Evolutionary conservation across 2,329 filamentous ascomycete genomes (phyloP).

Genomic region (Penicillium sp.): DNA sequence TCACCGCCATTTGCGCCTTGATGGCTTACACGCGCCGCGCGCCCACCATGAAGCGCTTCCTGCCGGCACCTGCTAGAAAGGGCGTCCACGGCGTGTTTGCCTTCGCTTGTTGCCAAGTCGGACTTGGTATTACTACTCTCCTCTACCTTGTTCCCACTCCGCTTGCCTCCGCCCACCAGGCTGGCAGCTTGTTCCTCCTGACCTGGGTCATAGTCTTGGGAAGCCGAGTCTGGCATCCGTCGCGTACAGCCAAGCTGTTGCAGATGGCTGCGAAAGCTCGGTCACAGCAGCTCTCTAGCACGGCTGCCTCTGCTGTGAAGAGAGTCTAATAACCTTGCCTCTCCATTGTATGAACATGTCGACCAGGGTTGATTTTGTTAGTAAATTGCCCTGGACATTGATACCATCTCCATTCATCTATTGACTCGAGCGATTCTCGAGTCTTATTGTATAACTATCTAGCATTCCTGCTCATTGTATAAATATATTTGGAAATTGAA

Average conservation of each 20-base stretch:
- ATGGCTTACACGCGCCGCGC: conserved; percentile 76
- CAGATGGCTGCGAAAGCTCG: conserved; percentile 43
- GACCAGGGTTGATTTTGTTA: conserved; percentile 1
- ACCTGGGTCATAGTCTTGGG: conserved; percentile 79
- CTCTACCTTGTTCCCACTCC: conserved; percentile 90
- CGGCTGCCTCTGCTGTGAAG: conserved; percentile 25
- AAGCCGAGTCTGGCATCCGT: conserved; percentile 72
- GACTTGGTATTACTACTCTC: conserved; percentile 83
- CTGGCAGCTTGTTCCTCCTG: conserved; percentile 79
- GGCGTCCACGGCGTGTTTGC: conserved; percentile 78
- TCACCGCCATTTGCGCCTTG: conserved; percentile 73
- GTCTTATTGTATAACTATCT: conserved; percentile 21
- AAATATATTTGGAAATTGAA: background rate
- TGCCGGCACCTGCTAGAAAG: conserved; percentile 60
- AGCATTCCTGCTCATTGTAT: conserved; percentile 4
- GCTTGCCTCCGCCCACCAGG: conserved; percentile 88
- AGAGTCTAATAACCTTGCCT: conserved; percentile 6
- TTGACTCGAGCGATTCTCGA: background rate
- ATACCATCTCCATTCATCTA: conserved; percentile 29
- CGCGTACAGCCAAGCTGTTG: conserved; percentile 60
- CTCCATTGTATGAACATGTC: conserved; percentile 18
- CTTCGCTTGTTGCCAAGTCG: conserved; percentile 75
- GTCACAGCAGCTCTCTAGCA: conserved; percentile 25
- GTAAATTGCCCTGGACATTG: conserved; percentile 8
- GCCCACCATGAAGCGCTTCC: conserved; percentile 57